Evolutionary conservation across 2,329 filamentous ascomycete species (phyloP).

Genomic region (Fusarium chuoi): DNA sequence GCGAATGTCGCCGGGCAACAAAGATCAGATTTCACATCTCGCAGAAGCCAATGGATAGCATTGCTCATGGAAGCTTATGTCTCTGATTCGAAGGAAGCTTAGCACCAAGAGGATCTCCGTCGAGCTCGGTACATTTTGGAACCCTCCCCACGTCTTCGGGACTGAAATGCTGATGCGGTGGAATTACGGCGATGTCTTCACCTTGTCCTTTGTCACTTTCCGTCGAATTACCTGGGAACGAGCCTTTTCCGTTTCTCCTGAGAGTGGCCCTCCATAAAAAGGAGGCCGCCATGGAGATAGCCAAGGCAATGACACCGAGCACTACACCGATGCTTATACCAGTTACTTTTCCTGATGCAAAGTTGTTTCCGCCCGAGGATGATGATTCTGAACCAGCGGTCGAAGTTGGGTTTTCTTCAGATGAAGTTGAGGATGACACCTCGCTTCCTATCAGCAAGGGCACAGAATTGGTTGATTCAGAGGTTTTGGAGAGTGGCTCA

Average conservation of each 20-base stretch:
- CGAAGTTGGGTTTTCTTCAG: not conserved
- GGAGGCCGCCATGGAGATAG: not conserved
- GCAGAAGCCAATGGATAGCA: not conserved
- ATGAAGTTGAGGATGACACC: not conserved
- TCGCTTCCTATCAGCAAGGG: not conserved
- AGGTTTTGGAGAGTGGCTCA: accelerated
- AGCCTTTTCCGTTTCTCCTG: not conserved
- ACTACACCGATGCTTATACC: not conserved
- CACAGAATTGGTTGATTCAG: accelerated
- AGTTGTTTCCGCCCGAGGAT: not conserved
- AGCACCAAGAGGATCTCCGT: not conserved
- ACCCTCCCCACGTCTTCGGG: not conserved
- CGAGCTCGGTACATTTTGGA: not conserved
- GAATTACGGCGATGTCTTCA: not conserved
- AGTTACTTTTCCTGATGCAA: not conserved
- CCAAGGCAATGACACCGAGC: not conserved
- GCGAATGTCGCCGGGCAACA: not conserved
- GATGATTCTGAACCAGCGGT: not conserved
- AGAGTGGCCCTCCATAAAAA: not conserved
- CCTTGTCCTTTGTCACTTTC: not conserved
- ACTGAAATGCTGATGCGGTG: not conserved
- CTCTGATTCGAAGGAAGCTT: not conserved
- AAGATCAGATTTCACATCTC: not conserved
- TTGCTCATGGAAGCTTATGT: not conserved
- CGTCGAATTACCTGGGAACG: accelerated